Percentiles rank a stretch among this genome's conserved stretches.
Conservation (phyloP, 345 rosid genomes). For the Nasturtium officinale region DNA sequence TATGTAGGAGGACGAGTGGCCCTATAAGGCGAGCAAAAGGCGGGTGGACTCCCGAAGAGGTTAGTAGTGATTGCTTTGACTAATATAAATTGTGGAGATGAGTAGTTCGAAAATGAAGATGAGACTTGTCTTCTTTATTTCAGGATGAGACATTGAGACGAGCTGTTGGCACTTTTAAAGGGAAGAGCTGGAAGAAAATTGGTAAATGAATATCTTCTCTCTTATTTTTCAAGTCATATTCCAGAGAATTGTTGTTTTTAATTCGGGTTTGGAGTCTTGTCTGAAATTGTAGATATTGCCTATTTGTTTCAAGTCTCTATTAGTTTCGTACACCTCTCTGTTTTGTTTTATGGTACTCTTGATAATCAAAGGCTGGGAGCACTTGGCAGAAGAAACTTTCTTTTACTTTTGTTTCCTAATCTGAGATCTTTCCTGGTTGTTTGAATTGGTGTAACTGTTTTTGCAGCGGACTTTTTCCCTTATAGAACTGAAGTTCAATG, state of each 20-base stretch:
- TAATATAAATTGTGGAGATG: neutral
- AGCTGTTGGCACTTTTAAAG: slow-evolving; percentile 73
- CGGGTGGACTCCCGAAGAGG: slow-evolving; percentile 98
- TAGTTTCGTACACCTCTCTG: neutral
- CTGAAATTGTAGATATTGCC: neutral
- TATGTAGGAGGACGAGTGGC: slow-evolving; percentile 87
- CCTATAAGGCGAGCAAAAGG: slow-evolving; percentile 98
- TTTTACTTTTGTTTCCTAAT: neutral
- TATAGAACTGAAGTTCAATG: slow-evolving; percentile 97
- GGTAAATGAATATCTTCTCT: slow-evolving; percentile 46
- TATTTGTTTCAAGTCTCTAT: neutral
- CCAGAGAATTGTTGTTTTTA: neutral
- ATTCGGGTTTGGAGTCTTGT: neutral
- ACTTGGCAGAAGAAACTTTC: neutral
- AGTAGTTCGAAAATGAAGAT: neutral
- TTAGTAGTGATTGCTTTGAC: slow-evolving; percentile 34
- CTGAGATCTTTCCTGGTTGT: slow-evolving; percentile 5
- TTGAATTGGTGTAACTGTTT: slow-evolving; percentile 1
- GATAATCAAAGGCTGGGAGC: neutral
- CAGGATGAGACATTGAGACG: slow-evolving; percentile 89
- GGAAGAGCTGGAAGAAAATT: slow-evolving; percentile 91
- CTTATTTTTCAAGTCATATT: slow-evolving; percentile 7
- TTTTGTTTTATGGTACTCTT: neutral
- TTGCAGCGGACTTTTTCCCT: slow-evolving; percentile 81
- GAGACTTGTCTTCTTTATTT: slow-evolving; percentile 31